Conservation (phyloP, 2,329 filamentous ascomycete species). For the Plectosphaerella sp. region DNA sequence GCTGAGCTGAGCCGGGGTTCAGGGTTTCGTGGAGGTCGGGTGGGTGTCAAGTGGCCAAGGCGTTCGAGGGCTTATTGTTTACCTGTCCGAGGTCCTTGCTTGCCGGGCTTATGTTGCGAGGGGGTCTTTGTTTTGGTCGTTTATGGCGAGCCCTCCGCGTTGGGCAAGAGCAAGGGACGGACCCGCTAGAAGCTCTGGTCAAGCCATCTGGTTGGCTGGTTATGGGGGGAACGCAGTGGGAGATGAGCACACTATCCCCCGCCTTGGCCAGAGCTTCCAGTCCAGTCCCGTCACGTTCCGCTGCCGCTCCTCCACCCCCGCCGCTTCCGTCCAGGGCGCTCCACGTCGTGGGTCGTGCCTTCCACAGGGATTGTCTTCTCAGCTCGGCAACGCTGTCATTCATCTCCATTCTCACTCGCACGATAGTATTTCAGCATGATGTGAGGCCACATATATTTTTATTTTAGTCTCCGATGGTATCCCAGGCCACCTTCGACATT, state of each 20-base stretch:
- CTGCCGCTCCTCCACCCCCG: slow-evolving; percentile 4
- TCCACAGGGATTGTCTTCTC: too few relatives aligned
- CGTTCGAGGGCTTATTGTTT: slow-evolving; percentile 5
- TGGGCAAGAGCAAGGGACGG: slow-evolving; percentile 1
- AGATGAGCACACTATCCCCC: slow-evolving; percentile 10
- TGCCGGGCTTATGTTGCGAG: background rate
- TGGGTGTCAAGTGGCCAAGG: background rate
- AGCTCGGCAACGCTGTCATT: too few relatives aligned
- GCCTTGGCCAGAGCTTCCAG: background rate
- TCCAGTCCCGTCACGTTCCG: background rate
- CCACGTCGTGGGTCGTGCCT: too few relatives aligned
- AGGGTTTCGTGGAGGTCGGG: slow-evolving; percentile 8
- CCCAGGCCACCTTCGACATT: too few relatives aligned
- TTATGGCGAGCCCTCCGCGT: slow-evolving; percentile 1
- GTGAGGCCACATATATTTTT: too few relatives aligned
- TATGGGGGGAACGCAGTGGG: slow-evolving; percentile 9
- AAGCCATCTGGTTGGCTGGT: too few relatives aligned
- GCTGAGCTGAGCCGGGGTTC: slow-evolving; percentile 1
- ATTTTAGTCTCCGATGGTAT: too few relatives aligned
- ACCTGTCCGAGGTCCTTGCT: background rate
- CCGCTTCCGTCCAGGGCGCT: too few relatives aligned
- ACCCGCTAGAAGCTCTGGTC: background rate
- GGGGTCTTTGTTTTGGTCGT: slow-evolving; percentile 11
- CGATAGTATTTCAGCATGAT: too few relatives aligned
- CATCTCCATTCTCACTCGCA: too few relatives aligned